A percentile compares a stretch with the other conserved stretches of the same genome.
phyloP scores from a whole-genome alignment of 768 basidiomycete genomes.

The Amanita thiersii region DNA sequence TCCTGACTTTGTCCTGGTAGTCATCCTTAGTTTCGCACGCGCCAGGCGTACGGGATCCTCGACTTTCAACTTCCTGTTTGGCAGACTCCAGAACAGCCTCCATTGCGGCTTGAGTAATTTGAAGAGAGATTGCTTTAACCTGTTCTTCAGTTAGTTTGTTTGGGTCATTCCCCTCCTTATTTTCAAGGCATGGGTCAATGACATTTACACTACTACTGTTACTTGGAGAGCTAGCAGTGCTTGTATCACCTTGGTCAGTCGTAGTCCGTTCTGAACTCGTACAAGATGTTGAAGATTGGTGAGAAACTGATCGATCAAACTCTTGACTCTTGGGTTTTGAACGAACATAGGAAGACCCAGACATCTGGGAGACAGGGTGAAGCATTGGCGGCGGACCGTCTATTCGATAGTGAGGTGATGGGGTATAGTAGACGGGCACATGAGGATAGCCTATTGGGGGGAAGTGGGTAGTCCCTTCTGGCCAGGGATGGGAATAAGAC shows the following conservation, averaged over 20 bases:
- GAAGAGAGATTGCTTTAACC: slow-evolving; percentile 13
- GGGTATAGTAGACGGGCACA: slow-evolving; percentile 24
- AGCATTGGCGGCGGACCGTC: slow-evolving; percentile 18
- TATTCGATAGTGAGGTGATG: slow-evolving; percentile 44
- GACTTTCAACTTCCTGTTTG: slow-evolving; percentile 14
- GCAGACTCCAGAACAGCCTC: slow-evolving; percentile 27
- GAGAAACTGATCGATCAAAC: slow-evolving; percentile 2
- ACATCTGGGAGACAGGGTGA: slow-evolving; percentile 13
- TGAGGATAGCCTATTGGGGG: slow-evolving; percentile 28
- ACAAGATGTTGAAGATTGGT: slow-evolving; percentile 2
- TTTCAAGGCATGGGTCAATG: slow-evolving; percentile 20
- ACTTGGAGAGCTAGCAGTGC: slow-evolving; percentile 5
- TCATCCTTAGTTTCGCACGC: not conserved
- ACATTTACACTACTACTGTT: slow-evolving; percentile 7
- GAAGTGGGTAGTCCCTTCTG: slow-evolving; percentile 20
- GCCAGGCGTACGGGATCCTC: slow-evolving; percentile 5
- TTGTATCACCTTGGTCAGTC: slow-evolving; percentile 6
- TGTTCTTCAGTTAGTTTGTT: slow-evolving; percentile 18
- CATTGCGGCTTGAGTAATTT: slow-evolving; percentile 20
- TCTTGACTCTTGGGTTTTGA: slow-evolving; percentile 6
- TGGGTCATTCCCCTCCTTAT: slow-evolving; percentile 10
- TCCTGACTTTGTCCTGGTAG: not conserved
- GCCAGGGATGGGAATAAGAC: slow-evolving; percentile 33
- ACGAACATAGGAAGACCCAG: not conserved
- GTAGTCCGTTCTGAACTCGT: slow-evolving; percentile 8